phyloP scores from a whole-genome alignment of 2,329 filamentous ascomycete genomes.

The Westerdykella aurantiaca region DNA sequence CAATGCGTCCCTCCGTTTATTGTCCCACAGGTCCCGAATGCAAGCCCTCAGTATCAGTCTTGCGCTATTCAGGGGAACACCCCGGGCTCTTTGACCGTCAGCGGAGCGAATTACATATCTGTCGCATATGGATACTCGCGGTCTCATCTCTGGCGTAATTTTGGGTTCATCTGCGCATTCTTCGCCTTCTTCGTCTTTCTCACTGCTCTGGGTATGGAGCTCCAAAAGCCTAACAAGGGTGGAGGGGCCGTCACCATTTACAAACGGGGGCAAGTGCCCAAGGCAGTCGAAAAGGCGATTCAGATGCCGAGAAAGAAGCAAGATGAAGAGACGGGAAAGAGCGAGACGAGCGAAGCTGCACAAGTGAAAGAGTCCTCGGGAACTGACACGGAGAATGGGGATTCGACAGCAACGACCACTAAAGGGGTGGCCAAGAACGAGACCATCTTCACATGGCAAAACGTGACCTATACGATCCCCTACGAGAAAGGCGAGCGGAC shows the following conservation, averaged over 20 bases:
- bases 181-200: conserved; percentile 46
- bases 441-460: conserved; percentile 68
- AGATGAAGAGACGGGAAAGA: conserved; percentile 49
- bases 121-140: conserved; percentile 51
- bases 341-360: conserved; percentile 22
- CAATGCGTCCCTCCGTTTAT: conserved; percentile 52
- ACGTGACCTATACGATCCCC: conserved; percentile 70
- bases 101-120: conserved; percentile 52
- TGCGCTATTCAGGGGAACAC: conserved; percentile 55
- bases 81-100: conserved; percentile 49
- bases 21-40: conserved; percentile 49
- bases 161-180: conserved; percentile 49
- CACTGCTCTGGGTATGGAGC: conserved; percentile 41
- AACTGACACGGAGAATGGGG: conserved; percentile 17
- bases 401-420: conserved; percentile 24
- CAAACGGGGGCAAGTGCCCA: conserved; percentile 59
- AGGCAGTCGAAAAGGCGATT: conserved; percentile 52
- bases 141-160: conserved; percentile 57
- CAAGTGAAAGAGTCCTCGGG: conserved; percentile 17
- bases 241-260: conserved; percentile 56
- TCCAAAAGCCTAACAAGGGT: conserved; percentile 54
- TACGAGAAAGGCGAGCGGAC: conserved; percentile 41
- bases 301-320: conserved; percentile 43
- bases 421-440: conserved; percentile 57
- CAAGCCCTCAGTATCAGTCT: conserved; percentile 48